Evolutionary conservation across 768 basidiomycete genomes (phyloP).

Genomic region (Hygrocybe punicea): DNA sequence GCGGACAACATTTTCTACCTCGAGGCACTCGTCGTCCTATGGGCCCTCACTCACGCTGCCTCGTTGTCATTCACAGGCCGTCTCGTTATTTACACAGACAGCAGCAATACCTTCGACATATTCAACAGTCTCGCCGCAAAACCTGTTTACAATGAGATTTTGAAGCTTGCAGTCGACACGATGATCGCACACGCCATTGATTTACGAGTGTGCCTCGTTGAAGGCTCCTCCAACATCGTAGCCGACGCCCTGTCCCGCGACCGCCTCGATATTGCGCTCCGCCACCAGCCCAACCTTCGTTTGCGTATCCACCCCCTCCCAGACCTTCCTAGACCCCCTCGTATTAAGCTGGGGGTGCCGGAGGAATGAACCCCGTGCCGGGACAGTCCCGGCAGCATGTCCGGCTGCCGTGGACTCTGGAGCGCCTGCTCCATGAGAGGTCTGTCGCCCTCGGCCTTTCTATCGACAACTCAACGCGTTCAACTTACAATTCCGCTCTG

Average conservation of each 20-base stretch:
- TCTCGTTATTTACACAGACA: constrained; percentile 26
- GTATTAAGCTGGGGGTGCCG: no score
- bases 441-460: constrained; percentile 19
- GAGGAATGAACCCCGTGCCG: constrained; percentile 5
- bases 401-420: constrained; percentile 34
- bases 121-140: no score
- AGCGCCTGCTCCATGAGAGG: constrained; percentile 30
- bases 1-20: no score
- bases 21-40: constrained; percentile 23
- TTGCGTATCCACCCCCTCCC: constrained; percentile 9
- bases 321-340: no score
- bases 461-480: constrained; percentile 27
- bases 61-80: no score
- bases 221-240: constrained; percentile 12
- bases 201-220: constrained; percentile 15
- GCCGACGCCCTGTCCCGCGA: constrained; percentile 16
- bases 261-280: neutral
- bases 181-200: constrained; percentile 6
- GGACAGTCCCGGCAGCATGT: constrained; percentile 26
- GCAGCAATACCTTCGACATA: constrained; percentile 23
- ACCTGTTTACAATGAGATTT: no score
- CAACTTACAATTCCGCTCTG: no score
- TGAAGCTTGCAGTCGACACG: constrained; percentile 14
- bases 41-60: constrained; percentile 6
- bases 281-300: neutral